Percentiles rank a stretch among this genome's conserved stretches.
Evolutionary conservation across 23 red algal species (phyloP).

Genomic region (Gracilaria vermiculophylla): DNA sequence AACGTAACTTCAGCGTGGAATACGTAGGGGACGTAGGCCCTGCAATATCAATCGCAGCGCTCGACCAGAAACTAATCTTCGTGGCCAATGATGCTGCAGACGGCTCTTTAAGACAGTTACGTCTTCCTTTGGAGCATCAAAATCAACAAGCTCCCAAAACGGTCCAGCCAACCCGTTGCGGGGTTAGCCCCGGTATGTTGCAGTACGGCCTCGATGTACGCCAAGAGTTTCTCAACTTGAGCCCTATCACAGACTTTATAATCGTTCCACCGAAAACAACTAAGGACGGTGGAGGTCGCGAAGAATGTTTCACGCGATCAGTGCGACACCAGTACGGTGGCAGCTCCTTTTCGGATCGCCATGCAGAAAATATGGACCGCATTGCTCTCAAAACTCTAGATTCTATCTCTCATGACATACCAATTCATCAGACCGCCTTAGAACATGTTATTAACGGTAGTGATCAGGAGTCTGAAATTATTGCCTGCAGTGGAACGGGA

Average conservation of each 20-base stretch:
- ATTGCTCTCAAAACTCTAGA: neutral
- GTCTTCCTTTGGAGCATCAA: conserved; percentile 14
- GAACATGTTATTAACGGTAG: conserved; percentile 38
- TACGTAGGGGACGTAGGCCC: conserved; percentile 69
- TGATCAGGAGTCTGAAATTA: conserved; percentile 19
- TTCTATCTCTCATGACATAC: neutral
- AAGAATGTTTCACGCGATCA: neutral
- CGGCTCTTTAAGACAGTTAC: conserved; percentile 40
- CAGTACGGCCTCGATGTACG: conserved; percentile 61
- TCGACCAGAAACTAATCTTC: conserved; percentile 28
- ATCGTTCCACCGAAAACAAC: conserved; percentile 13
- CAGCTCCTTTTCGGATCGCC: neutral
- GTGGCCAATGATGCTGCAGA: conserved; percentile 66
- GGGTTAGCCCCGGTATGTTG: neutral
- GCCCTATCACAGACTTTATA: conserved; percentile 62
- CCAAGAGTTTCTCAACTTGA: conserved; percentile 64
- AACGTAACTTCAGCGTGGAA: conserved; percentile 31
- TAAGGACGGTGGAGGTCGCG: neutral
- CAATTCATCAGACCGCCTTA: conserved; percentile 22
- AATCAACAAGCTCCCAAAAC: conserved; percentile 5
- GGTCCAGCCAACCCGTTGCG: neutral
- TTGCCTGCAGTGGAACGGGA: conserved; percentile 50
- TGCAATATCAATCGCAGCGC: conserved; percentile 37
- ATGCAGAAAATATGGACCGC: neutral
- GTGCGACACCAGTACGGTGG: neutral